Evolutionary conservation across 2,329 filamentous ascomycete species (phyloP), one percentile per base, ranked within the genome.

Genomic region (Reticulascus tulasneorum): DNA sequence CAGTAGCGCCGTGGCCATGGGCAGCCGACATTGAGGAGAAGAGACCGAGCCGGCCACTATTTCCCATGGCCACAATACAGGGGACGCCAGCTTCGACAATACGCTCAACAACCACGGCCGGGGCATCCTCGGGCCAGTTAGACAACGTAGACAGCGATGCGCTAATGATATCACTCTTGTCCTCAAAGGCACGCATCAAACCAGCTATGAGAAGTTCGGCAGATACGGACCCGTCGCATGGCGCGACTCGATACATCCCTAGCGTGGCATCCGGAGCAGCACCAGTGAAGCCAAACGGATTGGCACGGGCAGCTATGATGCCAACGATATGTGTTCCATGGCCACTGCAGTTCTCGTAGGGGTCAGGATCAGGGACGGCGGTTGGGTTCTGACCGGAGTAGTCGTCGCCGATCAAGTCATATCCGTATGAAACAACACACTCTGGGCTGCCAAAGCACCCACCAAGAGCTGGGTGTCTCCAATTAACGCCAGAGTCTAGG

Each of bases 381-480:
- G 37, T 29, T n/a, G n/a, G n/a, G 13, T 53, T 54, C 6, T 38
- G 33, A 7, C 53, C 56, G 13, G 51, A 51, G 21, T 42, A 53
- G 9, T 30, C 34, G 36, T 70, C 62, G 9, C 66, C 66, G 4
- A 66, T 57, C 31, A 72, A 51, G 25, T 71, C 68, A 19, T 55
- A 59, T 3, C 70, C 69, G 35, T 55, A 57, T 6, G 58, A 54
- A 8, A 74, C 62, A 10, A 70, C 56, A 43, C 58, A 71, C 0
- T 66, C 67, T 8, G 54, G 47, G n/a, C n/a, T 11, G 4, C 70
- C 70, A 42, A 75, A 75, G 35, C 71, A 69, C 4, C 69, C 71
- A 12, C 73, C 73, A 1, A 77, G 62, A 10, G 69, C 67, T 7
- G 70, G 69, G 37, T 72, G 71, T 6, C 49, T 59, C 47, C 73